These are phyloP conservation scores for Coniella lustricola DNA, from an alignment of 2,329 filamentous ascomycete species.

Conservation along the genomic window DNA sequence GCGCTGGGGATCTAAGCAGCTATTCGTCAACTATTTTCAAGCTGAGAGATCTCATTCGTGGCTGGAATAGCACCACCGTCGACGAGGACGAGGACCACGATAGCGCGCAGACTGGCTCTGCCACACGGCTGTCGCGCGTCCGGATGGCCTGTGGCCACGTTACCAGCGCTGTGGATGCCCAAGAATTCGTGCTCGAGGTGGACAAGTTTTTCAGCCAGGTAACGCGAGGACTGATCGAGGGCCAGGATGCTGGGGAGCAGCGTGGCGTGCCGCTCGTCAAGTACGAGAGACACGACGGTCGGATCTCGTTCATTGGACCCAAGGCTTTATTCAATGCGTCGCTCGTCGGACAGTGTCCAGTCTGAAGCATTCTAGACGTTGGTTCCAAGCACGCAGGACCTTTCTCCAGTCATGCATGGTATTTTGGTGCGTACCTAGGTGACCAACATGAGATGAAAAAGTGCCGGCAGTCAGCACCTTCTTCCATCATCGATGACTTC, in stretches of 20 bases:
- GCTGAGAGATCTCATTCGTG: conserved; percentile 10
- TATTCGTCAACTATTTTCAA: conserved; percentile 17
- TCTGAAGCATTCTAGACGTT: no score
- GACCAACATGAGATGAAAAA: no score
- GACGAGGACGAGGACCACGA: no score
- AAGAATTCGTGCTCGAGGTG: conserved; percentile 1
- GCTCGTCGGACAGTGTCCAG: background rate
- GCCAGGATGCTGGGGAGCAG: background rate
- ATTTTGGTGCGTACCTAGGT: no score
- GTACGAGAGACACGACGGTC: conserved; percentile 7
- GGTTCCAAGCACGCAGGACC: no score
- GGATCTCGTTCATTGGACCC: conserved; percentile 5
- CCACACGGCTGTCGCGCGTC: no score
- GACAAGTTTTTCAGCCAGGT: conserved; percentile 6
- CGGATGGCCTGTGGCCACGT: conserved; percentile 9
- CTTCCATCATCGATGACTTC: background rate
- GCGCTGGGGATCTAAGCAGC: conserved; percentile 13
- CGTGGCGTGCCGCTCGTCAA: conserved; percentile 9
- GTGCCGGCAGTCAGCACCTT: background rate
- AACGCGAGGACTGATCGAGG: background rate
- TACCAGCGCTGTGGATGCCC: conserved; percentile 1
- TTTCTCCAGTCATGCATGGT: no score
- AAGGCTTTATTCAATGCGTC: conserved; percentile 9
- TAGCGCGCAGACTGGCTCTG: no score
- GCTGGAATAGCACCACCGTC: conserved; percentile 7